Percentiles rank a stretch among this genome's conserved stretches.
Evolutionary conservation across 2,329 filamentous ascomycete species (phyloP).

Genomic region (Bipolaris gigantea): DNA sequence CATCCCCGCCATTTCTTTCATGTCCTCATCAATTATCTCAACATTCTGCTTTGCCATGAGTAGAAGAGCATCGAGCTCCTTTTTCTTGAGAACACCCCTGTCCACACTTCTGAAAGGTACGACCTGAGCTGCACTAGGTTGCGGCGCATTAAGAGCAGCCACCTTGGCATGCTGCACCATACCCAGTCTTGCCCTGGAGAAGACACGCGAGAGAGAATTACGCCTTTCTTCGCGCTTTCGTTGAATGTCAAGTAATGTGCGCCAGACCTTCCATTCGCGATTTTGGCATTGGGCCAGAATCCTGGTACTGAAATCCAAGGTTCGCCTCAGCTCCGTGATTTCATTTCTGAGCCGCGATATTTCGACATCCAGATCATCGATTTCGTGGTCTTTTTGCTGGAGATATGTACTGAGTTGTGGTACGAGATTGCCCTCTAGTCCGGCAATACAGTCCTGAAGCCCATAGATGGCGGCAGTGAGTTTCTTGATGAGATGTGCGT

Average conservation of each 20-base stretch:
- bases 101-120: neutral
- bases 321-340: slow-evolving; percentile 7
- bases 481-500: slow-evolving; percentile 16
- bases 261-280: slow-evolving; percentile 21
- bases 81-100: neutral
- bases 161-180: neutral
- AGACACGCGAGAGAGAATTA: neutral
- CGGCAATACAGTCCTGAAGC: slow-evolving; percentile 13
- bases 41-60: slow-evolving; percentile 23
- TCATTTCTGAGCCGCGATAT: neutral
- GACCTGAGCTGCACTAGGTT: neutral
- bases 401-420: slow-evolving; percentile 11
- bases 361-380: slow-evolving; percentile 2
- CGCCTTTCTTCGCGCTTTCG: neutral
- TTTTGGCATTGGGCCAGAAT: slow-evolving; percentile 18
- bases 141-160: neutral
- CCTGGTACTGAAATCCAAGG: slow-evolving; percentile 10
- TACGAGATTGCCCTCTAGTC: slow-evolving; percentile 21
- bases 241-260: slow-evolving; percentile 10
- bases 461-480: slow-evolving; percentile 13
- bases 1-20: slow-evolving; percentile 21
- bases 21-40: slow-evolving; percentile 19
- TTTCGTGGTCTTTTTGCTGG: slow-evolving; percentile 6
- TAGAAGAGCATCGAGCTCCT: slow-evolving; percentile 17
- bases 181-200: neutral